Conservation (phyloP, 2,329 filamentous ascomycete species). For the Hyphodiscus sp. region DNA sequence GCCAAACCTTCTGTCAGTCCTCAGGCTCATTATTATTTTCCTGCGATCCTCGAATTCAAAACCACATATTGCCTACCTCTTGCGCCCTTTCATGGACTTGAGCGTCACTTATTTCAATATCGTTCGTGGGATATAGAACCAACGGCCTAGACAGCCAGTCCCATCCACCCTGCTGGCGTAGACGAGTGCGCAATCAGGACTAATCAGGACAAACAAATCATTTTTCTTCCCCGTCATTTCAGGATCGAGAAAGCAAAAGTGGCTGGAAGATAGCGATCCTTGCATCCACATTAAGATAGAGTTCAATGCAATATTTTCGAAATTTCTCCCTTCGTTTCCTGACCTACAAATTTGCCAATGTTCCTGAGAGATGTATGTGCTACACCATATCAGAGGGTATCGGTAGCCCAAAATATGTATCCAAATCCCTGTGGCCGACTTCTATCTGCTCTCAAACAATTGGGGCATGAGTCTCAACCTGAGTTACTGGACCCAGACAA, state of each 20-base stretch:
- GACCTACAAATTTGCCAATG: no score
- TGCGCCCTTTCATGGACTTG: slow-evolving; percentile 30
- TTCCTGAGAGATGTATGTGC: no score
- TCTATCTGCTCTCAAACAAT: no score
- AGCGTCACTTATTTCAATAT: slow-evolving; percentile 33
- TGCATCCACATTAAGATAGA: no score
- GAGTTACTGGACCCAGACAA: no score
- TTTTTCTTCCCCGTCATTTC: not conserved
- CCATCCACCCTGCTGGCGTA: slow-evolving; percentile 33
- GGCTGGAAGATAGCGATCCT: not conserved
- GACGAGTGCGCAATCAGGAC: slow-evolving; percentile 33
- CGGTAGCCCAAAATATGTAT: no score
- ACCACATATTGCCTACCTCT: slow-evolving; percentile 35
- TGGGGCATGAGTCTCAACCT: no score
- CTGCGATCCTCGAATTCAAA: slow-evolving; percentile 7
- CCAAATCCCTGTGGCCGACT: no score
- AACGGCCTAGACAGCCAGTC: slow-evolving; percentile 34
- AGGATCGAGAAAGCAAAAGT: not conserved
- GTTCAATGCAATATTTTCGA: no score
- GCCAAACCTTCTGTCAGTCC: not conserved
- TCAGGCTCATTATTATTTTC: not conserved
- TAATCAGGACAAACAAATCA: slow-evolving; percentile 31
- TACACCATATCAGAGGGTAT: no score
- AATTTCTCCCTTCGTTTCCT: no score
- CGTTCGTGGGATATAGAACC: slow-evolving; percentile 33